A percentile compares a stretch with the other conserved stretches of the same genome.
Evolutionary conservation across 768 basidiomycete genomes (phyloP).

Genomic region (Amanita thiersii): DNA sequence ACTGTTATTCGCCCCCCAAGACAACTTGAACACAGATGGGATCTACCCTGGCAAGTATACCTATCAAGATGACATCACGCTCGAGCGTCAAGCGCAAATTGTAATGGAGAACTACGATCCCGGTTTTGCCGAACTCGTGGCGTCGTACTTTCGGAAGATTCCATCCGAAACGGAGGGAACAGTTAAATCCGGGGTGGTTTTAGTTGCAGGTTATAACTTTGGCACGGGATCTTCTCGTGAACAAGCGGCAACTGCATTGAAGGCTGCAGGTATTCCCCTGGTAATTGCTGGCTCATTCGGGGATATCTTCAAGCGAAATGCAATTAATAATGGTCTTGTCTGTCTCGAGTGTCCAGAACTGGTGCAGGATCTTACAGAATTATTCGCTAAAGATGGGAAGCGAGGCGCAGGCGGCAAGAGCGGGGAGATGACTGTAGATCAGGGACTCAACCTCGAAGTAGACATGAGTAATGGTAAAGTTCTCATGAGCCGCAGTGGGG

Average conservation of each 20-base stretch:
- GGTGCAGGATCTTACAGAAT: slow-evolving; percentile 71
- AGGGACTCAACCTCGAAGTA: slow-evolving; percentile 56
- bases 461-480: slow-evolving; percentile 68
- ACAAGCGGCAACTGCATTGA: slow-evolving; percentile 96
- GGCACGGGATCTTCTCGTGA: slow-evolving; percentile 98
- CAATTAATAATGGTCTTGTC: slow-evolving; percentile 97
- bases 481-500: slow-evolving; percentile 31
- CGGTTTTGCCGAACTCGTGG: slow-evolving; percentile 66
- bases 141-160: slow-evolving; percentile 32
- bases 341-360: slow-evolving; percentile 91
- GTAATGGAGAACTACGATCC: slow-evolving; percentile 99
- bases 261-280: slow-evolving; percentile 85
- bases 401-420: slow-evolving; percentile 72
- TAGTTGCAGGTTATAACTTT: slow-evolving; percentile 95
- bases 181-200: slow-evolving; percentile 57
- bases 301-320: slow-evolving; percentile 98
- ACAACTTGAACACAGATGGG: slow-evolving; percentile 96
- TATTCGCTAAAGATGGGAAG: slow-evolving; percentile 64
- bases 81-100: slow-evolving; percentile 86
- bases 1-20: slow-evolving; percentile 89
- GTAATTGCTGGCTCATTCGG: slow-evolving; percentile 98
- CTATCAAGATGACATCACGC: slow-evolving; percentile 98
- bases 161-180: slow-evolving; percentile 13
- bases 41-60: slow-evolving; percentile 99
- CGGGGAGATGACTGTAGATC: slow-evolving; percentile 81